A percentile compares a stretch with the other conserved stretches of the same genome.
Evolutionary conservation across 2,329 filamentous ascomycete species (phyloP).

Genomic region (Diaporthe destruens): DNA sequence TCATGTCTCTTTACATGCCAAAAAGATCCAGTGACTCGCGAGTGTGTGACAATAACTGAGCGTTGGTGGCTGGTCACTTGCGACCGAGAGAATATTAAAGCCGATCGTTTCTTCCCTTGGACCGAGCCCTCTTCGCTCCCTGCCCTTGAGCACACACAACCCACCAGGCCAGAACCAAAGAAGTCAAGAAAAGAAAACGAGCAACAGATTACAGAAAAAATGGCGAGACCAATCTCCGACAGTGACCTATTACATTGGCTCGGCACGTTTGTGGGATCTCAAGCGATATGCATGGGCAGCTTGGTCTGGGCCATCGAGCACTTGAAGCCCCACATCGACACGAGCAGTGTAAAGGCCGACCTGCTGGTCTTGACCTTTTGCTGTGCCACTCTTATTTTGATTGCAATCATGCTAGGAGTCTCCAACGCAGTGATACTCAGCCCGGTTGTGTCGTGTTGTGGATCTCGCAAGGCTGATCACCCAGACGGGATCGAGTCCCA

Average conservation of each 20-base stretch:
- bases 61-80: neutral
- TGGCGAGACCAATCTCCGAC: neutral
- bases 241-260: neutral
- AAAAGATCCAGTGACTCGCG: neutral
- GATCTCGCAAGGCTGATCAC: neutral
- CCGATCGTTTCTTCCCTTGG: neutral
- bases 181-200: neutral
- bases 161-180: neutral
- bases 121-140: neutral
- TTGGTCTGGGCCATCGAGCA: constrained; percentile 12
- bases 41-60: neutral
- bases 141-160: neutral
- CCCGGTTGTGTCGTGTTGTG: neutral
- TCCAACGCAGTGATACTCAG: constrained; percentile 1
- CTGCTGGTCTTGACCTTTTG: neutral
- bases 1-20: neutral
- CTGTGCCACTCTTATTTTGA: neutral
- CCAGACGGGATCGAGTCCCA: neutral
- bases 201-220: neutral
- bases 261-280: neutral
- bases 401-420: neutral
- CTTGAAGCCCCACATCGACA: neutral
- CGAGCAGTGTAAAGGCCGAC: neutral
- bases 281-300: constrained; percentile 9
- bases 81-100: neutral